Evolutionary conservation across 202 grass and related monocot genomes (phyloP).

Genomic region (Cymbopogon flexuosus): DNA sequence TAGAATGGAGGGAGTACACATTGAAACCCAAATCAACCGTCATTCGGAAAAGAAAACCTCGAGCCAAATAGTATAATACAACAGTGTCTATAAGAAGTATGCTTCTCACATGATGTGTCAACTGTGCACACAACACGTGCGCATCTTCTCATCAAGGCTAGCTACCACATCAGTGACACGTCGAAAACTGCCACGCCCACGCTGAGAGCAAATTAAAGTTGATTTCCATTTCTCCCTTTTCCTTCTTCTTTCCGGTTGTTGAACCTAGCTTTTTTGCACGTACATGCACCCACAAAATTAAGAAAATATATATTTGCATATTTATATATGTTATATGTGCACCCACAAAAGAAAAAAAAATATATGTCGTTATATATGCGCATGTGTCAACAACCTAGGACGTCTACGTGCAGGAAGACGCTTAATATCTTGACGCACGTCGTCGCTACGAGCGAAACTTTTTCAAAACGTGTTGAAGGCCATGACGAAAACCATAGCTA

Average conservation of each 20-base stretch:
- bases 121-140: neutral
- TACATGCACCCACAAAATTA: neutral
- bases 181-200: constrained; percentile 6
- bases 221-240: neutral
- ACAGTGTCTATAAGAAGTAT: neutral
- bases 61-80: too few relatives aligned
- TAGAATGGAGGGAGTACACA: too few relatives aligned
- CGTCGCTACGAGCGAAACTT: neutral
- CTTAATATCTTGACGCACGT: neutral
- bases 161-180: constrained; percentile 15
- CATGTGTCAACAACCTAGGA: constrained; percentile 18
- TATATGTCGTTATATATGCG: neutral
- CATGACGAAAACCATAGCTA: constrained; percentile 21
- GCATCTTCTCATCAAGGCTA: neutral
- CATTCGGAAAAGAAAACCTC: neutral
- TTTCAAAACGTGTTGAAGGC: constrained; percentile 21
- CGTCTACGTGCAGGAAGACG: constrained; percentile 13
- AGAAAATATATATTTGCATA: neutral
- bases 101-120: constrained; percentile 1
- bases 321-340: neutral
- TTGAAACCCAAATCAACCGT: too few relatives aligned
- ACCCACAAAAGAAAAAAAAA: neutral
- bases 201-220: neutral
- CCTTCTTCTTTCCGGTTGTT: neutral
- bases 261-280: neutral